Percentiles rank a stretch among this genome's conserved stretches.
Conservation (phyloP, 164 flowering plant genomes). For the Berberis thunbergii region DNA sequence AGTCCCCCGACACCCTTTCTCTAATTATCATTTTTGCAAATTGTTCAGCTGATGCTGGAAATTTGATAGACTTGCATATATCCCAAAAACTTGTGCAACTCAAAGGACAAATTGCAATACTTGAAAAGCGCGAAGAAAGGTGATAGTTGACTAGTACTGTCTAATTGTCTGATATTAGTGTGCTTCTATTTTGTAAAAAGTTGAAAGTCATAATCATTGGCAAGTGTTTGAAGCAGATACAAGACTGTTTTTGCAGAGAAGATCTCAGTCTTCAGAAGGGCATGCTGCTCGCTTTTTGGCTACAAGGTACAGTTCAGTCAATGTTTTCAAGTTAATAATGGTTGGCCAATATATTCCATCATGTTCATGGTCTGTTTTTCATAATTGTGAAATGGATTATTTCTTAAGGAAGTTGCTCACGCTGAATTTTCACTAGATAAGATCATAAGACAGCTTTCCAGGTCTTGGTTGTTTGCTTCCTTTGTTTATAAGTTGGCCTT, state of each 20-base stretch:
- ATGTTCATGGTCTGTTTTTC: no score
- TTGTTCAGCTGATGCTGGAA: conserved; percentile 55
- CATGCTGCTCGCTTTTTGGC: conserved; percentile 98
- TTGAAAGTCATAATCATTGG: background rate
- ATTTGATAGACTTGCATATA: conserved; percentile 59
- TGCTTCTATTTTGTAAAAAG: background rate
- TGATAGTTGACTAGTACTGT: conserved; percentile 14
- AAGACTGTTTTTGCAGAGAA: conserved; percentile 93
- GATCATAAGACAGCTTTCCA: no score
- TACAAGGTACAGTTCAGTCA: conserved; percentile 56
- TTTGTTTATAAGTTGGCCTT: no score
- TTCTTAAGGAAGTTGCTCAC: no score
- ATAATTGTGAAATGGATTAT: no score
- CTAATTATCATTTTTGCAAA: background rate
- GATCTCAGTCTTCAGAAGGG: conserved; percentile 93
- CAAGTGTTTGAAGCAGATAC: conserved; percentile 51
- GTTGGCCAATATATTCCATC: no score
- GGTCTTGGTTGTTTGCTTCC: no score
- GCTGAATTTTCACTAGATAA: no score
- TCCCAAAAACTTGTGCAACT: conserved; percentile 75
- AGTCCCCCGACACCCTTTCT: background rate
- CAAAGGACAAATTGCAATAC: conserved; percentile 88
- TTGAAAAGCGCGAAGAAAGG: conserved; percentile 98
- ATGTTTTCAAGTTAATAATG: background rate
- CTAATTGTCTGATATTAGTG: background rate